Conservation (phyloP, 2,329 filamentous ascomycete species). For the Curvularia eragrostidis region DNA sequence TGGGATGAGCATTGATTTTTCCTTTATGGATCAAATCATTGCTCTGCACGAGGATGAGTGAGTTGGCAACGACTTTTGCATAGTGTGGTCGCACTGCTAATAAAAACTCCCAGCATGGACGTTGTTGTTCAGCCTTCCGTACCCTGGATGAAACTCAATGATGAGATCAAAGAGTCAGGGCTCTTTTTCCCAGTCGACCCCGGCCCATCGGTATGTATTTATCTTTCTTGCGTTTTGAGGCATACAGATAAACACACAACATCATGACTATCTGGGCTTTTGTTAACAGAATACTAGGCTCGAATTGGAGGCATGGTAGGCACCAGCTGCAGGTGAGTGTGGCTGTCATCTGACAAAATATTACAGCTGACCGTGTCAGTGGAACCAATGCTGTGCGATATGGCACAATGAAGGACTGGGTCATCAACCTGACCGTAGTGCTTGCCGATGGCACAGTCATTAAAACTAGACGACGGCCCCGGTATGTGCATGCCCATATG, state of each 20-base stretch:
- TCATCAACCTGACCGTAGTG: slow-evolving; percentile 81
- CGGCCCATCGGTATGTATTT: slow-evolving; percentile 61
- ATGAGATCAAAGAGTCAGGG: slow-evolving; percentile 72
- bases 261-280: slow-evolving; percentile 21
- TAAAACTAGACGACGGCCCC: slow-evolving; percentile 77
- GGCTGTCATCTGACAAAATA: neutral
- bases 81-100: slow-evolving; percentile 22
- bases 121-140: slow-evolving; percentile 90
- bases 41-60: slow-evolving; percentile 78
- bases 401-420: slow-evolving; percentile 88
- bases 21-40: slow-evolving; percentile 82
- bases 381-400: slow-evolving; percentile 83
- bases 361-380: slow-evolving; percentile 49
- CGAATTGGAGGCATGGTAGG: slow-evolving; percentile 86
- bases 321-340: slow-evolving; percentile 64
- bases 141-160: slow-evolving; percentile 90
- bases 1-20: slow-evolving; percentile 88
- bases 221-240: neutral
- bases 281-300: slow-evolving; percentile 54
- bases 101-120: slow-evolving; percentile 67
- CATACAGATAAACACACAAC: neutral
- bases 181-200: slow-evolving; percentile 94
- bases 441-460: slow-evolving; percentile 79
- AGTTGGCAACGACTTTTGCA: slow-evolving; percentile 21
- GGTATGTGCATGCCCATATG: slow-evolving; percentile 46